Percentiles rank a stretch among this genome's conserved stretches.
Conservation (phyloP, 352 stramenopile genomes). For the Pythium monospermum region DNA sequence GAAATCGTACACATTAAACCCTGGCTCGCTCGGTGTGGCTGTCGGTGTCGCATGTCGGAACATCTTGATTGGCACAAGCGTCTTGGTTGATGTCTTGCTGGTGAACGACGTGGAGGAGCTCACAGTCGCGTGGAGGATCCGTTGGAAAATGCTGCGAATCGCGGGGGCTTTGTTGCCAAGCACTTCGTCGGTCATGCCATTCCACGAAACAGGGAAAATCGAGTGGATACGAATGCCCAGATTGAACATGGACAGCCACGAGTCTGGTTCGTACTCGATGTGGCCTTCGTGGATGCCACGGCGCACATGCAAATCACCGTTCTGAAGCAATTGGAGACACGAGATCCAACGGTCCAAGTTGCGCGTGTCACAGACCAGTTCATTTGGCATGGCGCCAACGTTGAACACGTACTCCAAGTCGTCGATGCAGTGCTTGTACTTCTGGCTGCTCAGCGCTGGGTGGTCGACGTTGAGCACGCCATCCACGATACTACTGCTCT, state of each 20-base stretch:
- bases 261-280: conserved; percentile 87
- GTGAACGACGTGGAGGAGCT: conserved; percentile 45
- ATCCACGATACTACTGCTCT: neutral
- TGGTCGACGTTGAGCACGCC: conserved; percentile 72
- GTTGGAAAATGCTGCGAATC: conserved; percentile 43
- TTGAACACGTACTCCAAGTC: conserved; percentile 87
- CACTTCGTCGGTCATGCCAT: conserved; percentile 44
- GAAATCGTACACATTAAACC: conserved; percentile 53
- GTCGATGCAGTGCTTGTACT: conserved; percentile 88
- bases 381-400: conserved; percentile 63
- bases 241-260: conserved; percentile 87
- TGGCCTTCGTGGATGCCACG: conserved; percentile 69
- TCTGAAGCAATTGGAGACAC: conserved; percentile 65
- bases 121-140: conserved; percentile 40
- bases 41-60: conserved; percentile 8
- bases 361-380: conserved; percentile 65
- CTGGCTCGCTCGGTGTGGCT: neutral
- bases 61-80: conserved; percentile 28
- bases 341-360: conserved; percentile 74
- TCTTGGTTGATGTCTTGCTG: conserved; percentile 47
- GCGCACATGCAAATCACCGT: conserved; percentile 67
- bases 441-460: conserved; percentile 70
- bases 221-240: conserved; percentile 84
- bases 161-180: conserved; percentile 25
- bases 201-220: conserved; percentile 76